Evolutionary conservation across 495 filamentous ascomycete species (phyloP).

Genomic region (Penicillium psychrofluorescens): DNA sequence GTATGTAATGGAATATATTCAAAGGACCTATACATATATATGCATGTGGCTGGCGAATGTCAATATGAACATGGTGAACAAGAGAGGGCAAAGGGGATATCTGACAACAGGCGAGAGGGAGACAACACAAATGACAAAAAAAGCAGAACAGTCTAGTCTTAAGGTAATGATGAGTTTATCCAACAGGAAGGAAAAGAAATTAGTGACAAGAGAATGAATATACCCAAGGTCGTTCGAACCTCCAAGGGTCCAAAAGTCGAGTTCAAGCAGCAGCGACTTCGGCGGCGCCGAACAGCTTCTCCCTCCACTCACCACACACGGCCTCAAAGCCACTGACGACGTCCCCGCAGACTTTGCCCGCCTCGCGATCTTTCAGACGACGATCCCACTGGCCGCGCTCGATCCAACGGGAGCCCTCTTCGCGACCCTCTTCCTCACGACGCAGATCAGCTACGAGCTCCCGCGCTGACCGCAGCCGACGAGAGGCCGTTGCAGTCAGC

Average conservation of each 20-base stretch:
- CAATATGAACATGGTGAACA: background rate
- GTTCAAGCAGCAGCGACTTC: slow-evolving; percentile 31
- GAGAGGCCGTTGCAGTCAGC: slow-evolving; percentile 67
- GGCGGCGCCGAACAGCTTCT: slow-evolving; percentile 42
- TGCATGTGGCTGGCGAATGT: too few species aligned
- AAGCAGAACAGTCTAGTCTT: background rate
- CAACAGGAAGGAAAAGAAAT: background rate
- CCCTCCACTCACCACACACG: slow-evolving; percentile 62
- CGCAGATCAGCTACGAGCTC: slow-evolving; percentile 79
- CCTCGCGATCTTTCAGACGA: slow-evolving; percentile 65
- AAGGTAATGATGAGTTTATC: background rate
- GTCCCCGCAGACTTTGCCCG: slow-evolving; percentile 68
- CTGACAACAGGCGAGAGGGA: background rate
- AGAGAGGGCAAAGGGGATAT: background rate
- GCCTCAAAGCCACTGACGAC: slow-evolving; percentile 90
- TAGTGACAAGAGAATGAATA: background rate
- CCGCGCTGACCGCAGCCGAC: slow-evolving; percentile 65
- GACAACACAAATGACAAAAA: background rate
- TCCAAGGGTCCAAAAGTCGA: slow-evolving; percentile 1
- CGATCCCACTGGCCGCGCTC: slow-evolving; percentile 74
- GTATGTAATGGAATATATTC: too few species aligned
- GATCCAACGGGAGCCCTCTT: slow-evolving; percentile 76
- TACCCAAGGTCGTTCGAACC: background rate
- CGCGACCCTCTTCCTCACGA: slow-evolving; percentile 69
- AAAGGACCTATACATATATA: too few species aligned